phyloP scores from a whole-genome alignment of 2,329 filamentous ascomycete genomes.

The Botrytis hyacinthi region DNA sequence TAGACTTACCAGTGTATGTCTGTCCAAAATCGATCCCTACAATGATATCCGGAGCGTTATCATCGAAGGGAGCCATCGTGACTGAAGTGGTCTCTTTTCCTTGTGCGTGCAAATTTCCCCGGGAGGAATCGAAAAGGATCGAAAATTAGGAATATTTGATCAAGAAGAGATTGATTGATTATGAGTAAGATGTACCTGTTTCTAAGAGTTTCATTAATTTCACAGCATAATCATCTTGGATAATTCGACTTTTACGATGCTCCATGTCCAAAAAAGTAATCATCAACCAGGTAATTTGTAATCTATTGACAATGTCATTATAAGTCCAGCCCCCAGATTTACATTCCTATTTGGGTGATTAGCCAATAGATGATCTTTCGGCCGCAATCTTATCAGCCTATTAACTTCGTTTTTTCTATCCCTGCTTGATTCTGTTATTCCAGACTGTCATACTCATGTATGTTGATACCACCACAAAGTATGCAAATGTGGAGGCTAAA shows the following conservation, averaged over 20 bases:
- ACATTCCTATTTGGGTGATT: background rate
- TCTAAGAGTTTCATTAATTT: background rate
- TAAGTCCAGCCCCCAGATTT: background rate
- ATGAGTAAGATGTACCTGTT: background rate
- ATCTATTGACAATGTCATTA: background rate
- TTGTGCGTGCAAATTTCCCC: background rate
- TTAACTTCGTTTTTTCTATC: background rate
- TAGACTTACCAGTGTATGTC: conserved; percentile 18
- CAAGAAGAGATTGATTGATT: background rate
- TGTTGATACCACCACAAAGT: background rate
- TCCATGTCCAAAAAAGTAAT: background rate
- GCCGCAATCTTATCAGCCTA: background rate
- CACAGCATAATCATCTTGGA: background rate
- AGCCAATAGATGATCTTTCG: background rate
- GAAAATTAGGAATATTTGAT: background rate
- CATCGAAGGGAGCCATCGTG: background rate
- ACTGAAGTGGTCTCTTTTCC: background rate
- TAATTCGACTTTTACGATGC: background rate
- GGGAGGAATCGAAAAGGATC: background rate
- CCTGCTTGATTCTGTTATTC: background rate
- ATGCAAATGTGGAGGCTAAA: background rate
- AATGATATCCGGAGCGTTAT: background rate
- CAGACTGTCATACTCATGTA: background rate
- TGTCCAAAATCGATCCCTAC: conserved; percentile 27
- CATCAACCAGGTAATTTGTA: background rate